Conservation (phyloP, 2,329 filamentous ascomycete genomes). For the Penicillium concentricum region DNA sequence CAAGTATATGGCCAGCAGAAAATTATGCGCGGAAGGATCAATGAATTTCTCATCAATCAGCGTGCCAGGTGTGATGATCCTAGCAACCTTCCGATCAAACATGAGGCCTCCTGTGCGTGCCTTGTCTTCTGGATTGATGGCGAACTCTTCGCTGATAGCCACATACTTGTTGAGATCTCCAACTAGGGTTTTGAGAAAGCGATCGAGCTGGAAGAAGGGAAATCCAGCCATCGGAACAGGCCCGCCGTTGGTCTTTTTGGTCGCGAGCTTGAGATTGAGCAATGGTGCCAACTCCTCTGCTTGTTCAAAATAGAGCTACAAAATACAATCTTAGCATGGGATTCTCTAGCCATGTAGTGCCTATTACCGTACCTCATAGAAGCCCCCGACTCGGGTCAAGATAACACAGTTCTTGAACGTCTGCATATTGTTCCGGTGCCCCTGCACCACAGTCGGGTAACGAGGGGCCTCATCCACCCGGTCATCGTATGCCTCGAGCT, state of each 20-base stretch:
- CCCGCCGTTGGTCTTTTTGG: slow-evolving; percentile 74
- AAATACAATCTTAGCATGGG: slow-evolving; percentile 7
- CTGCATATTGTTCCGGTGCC: slow-evolving; percentile 84
- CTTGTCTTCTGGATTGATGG: slow-evolving; percentile 67
- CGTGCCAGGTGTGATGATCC: slow-evolving; percentile 90
- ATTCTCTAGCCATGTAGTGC: background rate
- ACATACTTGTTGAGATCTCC: slow-evolving; percentile 89
- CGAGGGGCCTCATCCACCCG: slow-evolving; percentile 51
- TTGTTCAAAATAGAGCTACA: slow-evolving; percentile 83
- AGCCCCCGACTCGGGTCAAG: slow-evolving; percentile 87
- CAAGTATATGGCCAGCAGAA: slow-evolving; percentile 76
- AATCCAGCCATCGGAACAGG: slow-evolving; percentile 92
- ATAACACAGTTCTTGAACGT: slow-evolving; percentile 89
- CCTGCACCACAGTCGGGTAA: slow-evolving; percentile 86
- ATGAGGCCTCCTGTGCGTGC: slow-evolving; percentile 73
- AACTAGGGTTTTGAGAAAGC: slow-evolving; percentile 88
- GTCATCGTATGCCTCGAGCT: slow-evolving; percentile 43
- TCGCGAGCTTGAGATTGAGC: slow-evolving; percentile 81
- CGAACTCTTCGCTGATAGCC: slow-evolving; percentile 90
- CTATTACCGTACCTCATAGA: slow-evolving; percentile 68
- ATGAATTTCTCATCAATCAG: slow-evolving; percentile 98
- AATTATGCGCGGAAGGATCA: slow-evolving; percentile 91
- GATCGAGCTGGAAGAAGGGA: slow-evolving; percentile 86
- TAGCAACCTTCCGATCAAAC: slow-evolving; percentile 80
- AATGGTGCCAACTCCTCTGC: slow-evolving; percentile 84